Evolutionary conservation across 2,329 filamentous ascomycete species (phyloP), one percentile per base, ranked within the genome.

Genomic region (Sarocladium kiliense): DNA sequence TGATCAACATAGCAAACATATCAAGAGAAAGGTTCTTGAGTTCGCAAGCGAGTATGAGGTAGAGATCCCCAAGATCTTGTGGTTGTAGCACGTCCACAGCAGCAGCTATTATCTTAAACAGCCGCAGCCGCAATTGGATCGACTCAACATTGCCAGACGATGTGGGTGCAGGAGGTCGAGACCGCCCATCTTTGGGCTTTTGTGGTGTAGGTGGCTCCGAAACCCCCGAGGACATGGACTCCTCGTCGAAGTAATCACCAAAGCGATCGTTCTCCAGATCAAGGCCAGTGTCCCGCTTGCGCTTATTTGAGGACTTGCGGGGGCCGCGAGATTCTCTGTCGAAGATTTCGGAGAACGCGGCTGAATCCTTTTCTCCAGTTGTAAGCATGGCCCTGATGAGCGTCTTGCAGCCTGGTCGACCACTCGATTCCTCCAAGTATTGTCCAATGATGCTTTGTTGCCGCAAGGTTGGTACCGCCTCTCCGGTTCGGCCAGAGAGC

Each of bases 381-480:
- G 87, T 84, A 54, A 91, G 80, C 5, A 91, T 74, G 1, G 87
- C 85, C 59, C 81, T 81, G 57, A 88, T 73, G 11, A 91, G 79
- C 32, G 79, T 77, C 56, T 77, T 78, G 54, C 77, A 61, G 3
- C 74, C 64, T 59, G 77, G 74, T 57, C 77, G 75, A 45, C 77
- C 66, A 56, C 69, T 71, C 36, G 71, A 65, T 45, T 77, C 73
- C 3, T 70, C 68, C 54, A 87, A 68, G 62, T 89, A 91, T 55
- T 74, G 74, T 50, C 79, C 74, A 1, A 92, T 68, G 23, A 93
- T 74, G 25, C 83, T 84, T 14, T 81, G 70, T 18, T 68, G 64
- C 16, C 86, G 67, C 42, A 71, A 62, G 23, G 68, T 58, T 12
- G 55, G 42, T 2, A 65, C 60, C 14, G 66, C 62, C 1, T 64